These are phyloP conservation scores for Pisolithus microcarpus DNA, from an alignment of 768 basidiomycete genomes.

Conservation along the genomic window DNA sequence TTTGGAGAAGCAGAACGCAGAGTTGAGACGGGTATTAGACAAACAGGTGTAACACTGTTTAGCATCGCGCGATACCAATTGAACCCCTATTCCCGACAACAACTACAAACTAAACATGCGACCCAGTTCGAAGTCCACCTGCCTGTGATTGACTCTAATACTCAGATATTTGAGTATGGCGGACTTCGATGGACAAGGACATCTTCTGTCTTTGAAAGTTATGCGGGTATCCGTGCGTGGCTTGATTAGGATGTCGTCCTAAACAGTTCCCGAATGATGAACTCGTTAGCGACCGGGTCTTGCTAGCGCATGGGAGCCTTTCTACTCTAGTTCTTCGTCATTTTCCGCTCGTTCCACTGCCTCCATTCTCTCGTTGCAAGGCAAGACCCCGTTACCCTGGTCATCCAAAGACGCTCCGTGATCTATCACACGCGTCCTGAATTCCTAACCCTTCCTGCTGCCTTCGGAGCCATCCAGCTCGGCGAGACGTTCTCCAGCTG, in stretches of 20 bases:
- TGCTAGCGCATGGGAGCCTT: constrained; percentile 76
- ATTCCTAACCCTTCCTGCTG: constrained; percentile 70
- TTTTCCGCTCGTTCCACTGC: constrained; percentile 78
- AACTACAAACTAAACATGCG: no score
- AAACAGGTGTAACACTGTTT: constrained; percentile 23
- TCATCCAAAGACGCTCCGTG: constrained; percentile 78
- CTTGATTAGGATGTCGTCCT: constrained; percentile 1
- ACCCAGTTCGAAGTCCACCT: no score
- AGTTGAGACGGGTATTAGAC: constrained; percentile 54
- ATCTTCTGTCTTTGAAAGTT: constrained; percentile 74
- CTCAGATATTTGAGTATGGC: constrained; percentile 7
- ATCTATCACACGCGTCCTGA: constrained; percentile 75
- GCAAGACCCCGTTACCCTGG: constrained; percentile 58
- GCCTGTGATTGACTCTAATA: not conserved
- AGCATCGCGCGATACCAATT: not conserved
- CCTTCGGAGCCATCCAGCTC: constrained; percentile 82
- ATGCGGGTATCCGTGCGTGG: constrained; percentile 80
- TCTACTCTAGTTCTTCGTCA: constrained; percentile 76
- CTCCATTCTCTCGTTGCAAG: constrained; percentile 72
- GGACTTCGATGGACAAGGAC: constrained; percentile 47
- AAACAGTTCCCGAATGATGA: constrained; percentile 3
- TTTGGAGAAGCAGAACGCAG: constrained; percentile 65
- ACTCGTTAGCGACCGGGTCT: constrained; percentile 58
- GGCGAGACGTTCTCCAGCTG: constrained; percentile 85
- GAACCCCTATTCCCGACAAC: no score